Evolutionary conservation across 1,284 basidiomycete genomes (phyloP), one percentile per base, ranked within the genome.

Genomic region (Ustilago shanxiensis): DNA sequence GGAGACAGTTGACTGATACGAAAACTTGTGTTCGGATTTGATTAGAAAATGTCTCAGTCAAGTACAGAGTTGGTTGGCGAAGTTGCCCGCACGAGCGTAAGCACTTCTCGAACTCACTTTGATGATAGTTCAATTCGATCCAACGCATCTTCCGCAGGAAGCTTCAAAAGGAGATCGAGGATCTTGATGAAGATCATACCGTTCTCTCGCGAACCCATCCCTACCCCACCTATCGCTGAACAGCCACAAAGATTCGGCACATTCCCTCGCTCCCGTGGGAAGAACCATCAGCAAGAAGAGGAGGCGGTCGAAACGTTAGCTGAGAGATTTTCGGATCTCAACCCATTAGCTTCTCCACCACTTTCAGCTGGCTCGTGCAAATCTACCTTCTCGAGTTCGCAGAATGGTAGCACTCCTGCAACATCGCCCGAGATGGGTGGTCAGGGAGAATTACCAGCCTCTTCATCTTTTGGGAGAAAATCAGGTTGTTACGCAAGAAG

Each of bases 131-230:
- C 60, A 2, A n/a, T 62, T 14, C 51, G 60, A 2, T 60, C 60
- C 14, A 66, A 56, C 26, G 50, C 55, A 22, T 64, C 60, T 8
- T 24, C 37, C 9, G 20, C 31, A 6, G 50, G 63, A 3, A 66
- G 56, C 8, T 47, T 47, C 29, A 73, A 73, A 39, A 47, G 65
- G 2, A 45, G 65, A 1, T 68, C 64, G 8, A 52, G 53, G 26
- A 70, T 75, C 24, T 47, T 75, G 63, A 70, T 75, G 72, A 75
- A 75, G 60, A 75, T 70, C 60, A 70, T 75, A 11, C 72, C 72
- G 5, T 75, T 69, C 31, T 28, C 58, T 3, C 47, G 61, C 35
- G 58, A 68, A 14, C 22, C 61, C 2, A 29, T 22, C 24, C 18
- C 18, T 3, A 1, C 33, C 3, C 26, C 44, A 22, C 49, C 60